These are phyloP conservation scores for Russula griseocarnosa DNA, from an alignment of 768 basidiomycete genomes.

Conservation along the genomic window DNA sequence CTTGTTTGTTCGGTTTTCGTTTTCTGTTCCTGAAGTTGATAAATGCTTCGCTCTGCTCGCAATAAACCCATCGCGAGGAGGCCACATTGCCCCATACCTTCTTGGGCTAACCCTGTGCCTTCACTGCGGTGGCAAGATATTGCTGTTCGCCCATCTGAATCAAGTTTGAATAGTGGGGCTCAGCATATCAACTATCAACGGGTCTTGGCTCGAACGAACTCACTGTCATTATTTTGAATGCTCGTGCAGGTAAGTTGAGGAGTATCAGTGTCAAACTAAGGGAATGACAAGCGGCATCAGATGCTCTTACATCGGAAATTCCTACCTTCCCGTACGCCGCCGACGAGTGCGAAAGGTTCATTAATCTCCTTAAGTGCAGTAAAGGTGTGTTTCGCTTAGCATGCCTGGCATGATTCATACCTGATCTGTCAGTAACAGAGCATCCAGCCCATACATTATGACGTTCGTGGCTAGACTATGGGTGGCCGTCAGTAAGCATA, in stretches of 20 bases:
- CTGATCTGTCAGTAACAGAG: not conserved
- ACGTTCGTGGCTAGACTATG: conserved; percentile 7
- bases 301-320: conserved; percentile 7
- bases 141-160: too few relatives aligned
- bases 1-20: too few relatives aligned
- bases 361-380: conserved; percentile 1
- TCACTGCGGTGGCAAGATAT: too few relatives aligned
- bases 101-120: too few relatives aligned
- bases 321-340: conserved; percentile 19
- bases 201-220: conserved; percentile 16
- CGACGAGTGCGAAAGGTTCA: not conserved
- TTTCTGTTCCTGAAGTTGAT: too few relatives aligned
- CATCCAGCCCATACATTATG: not conserved
- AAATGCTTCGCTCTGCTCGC: too few relatives aligned
- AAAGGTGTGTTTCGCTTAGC: not conserved
- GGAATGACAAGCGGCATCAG: conserved; percentile 2
- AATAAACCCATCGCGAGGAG: too few relatives aligned
- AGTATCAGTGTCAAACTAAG: not conserved
- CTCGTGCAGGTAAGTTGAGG: conserved; percentile 9
- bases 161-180: too few relatives aligned
- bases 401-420: not conserved
- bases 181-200: too few relatives aligned
- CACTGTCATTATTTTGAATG: conserved; percentile 3
- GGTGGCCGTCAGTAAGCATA: conserved; percentile 8
- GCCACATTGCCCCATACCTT: too few relatives aligned